Base-by-base conservation (phyloP, 2,329 filamentous ascomycete species). In the Microsporum ferrugineum region DNA sequence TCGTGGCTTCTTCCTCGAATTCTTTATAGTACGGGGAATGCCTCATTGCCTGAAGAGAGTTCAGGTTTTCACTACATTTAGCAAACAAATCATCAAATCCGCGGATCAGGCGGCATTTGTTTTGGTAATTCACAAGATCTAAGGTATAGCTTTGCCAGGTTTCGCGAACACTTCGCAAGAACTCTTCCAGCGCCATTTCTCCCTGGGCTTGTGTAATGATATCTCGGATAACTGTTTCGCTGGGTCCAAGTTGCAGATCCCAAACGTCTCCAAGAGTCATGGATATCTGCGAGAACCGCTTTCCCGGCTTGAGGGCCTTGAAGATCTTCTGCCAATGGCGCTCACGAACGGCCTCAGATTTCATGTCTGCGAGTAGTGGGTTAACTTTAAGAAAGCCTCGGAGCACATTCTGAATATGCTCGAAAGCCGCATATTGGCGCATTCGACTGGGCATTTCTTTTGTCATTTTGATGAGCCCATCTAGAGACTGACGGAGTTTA, bases 1-100 rank as follows among this genome's bases (percentile, higher is more conserved):
- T 84, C 0, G 91, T 88, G 5, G 95, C 95, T 68, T 99, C 94
- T 69, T 99, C 94, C 72, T 99, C 94, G 65, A 99, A 99, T 69
- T 97, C 92, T 74, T 96, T 97, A 81, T 96, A 99, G 75, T 99
- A 99, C 0, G 94, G 94, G 3, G 94, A 99, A 74, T 99, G 92
- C 71, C 90, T 88, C 95, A 99, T 99, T 29, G 94, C 94, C 75
- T 97, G 94, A 56, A 99, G 79, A 4, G 94, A 97, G 76, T 96
- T 97, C 61, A 99, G 77, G 69, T 99, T 95, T 73, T 99, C 94
- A 71, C 92, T 96, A 75, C 94, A 99, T 73, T 97, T 97, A 58
- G 92, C 90, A 70, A 99, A 99, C 14, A 99, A 82, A 66, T 99
- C 94, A 69, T 99, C 94, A 88, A 95, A 99, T 59, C 94, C 94